Percentiles rank a stretch among this genome's conserved stretches.
Evolutionary conservation across 768 basidiomycete species (phyloP).

Genomic region (Nevesoporus exiguus): DNA sequence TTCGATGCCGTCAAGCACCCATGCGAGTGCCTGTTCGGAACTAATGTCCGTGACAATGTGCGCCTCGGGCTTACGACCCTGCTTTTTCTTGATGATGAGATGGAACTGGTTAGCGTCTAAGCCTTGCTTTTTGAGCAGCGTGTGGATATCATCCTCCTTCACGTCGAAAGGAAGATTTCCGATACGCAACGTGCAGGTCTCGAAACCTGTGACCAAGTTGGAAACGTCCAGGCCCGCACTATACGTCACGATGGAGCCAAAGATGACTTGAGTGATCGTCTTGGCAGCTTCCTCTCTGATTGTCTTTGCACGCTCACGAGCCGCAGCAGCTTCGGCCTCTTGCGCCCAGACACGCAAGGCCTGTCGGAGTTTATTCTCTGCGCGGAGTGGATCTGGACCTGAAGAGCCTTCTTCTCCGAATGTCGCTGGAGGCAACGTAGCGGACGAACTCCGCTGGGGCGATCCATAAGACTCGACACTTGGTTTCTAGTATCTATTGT

Average conservation of each 20-base stretch:
- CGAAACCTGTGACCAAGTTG: slow-evolving; percentile 47
- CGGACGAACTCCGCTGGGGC: neutral
- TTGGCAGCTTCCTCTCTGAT: slow-evolving; percentile 40
- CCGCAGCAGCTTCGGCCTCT: slow-evolving; percentile 12
- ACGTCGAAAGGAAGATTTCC: slow-evolving; percentile 43
- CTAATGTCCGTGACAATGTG: slow-evolving; percentile 42
- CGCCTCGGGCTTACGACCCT: slow-evolving; percentile 36
- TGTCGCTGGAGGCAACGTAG: neutral
- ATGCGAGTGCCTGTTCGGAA: slow-evolving; percentile 39
- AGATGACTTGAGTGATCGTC: slow-evolving; percentile 42
- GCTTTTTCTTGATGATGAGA: slow-evolving; percentile 30
- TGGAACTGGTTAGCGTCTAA: slow-evolving; percentile 34
- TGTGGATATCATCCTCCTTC: slow-evolving; percentile 37
- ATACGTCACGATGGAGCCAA: slow-evolving; percentile 47
- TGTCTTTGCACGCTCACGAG: slow-evolving; percentile 10
- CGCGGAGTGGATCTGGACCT: neutral
- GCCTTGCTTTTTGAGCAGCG: slow-evolving; percentile 44
- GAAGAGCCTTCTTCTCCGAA: neutral
- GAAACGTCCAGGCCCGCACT: slow-evolving; percentile 47
- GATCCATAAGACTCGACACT: neutral
- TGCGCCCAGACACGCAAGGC: slow-evolving; percentile 2
- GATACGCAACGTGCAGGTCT: slow-evolving; percentile 47
- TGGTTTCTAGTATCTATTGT: slow-evolving; percentile 9
- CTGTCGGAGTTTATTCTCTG: neutral
- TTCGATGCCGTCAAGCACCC: slow-evolving; percentile 46